Base-by-base conservation (phyloP, 176 grass and related monocot genomes). In the Urochloa ruziziensis region DNA sequence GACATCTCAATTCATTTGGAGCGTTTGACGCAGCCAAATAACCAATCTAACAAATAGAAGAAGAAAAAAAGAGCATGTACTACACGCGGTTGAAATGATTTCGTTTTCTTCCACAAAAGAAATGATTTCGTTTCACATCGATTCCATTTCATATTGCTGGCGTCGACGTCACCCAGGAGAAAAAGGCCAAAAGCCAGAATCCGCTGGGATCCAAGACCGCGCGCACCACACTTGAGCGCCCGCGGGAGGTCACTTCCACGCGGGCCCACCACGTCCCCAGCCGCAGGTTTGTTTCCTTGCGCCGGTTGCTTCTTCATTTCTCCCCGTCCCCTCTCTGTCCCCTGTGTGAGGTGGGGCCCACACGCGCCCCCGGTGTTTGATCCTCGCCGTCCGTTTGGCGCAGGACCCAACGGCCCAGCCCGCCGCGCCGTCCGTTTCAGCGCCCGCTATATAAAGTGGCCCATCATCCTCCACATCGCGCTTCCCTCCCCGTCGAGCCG, bases 311-410 rank as follows among this genome's bases (percentile, higher is more conserved):
- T 37, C 2, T 9, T 28, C 81, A 64, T 28, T 27, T 75, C 66
- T 76, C 82, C 56, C 46, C 86, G 80, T 84, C n/a, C 80, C 74
- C 14, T 13, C 6, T 4, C 5, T 5, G 11, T n/a, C 4, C 0
- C 36, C 36, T 40, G 39, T 40, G 52, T 24, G 54, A 24, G 3
- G n/a, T n/a, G n/a, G n/a, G n/a, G n/a, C n/a, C n/a, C 24, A 10
- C 27, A 7, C 25, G 23, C 13, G 65, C 54, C 66, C 56, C 16
- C 39, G 24, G 67, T 43, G 46, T 86, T 46, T 44, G 68, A 90
- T 90, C 88, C 0, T 7, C 56, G 65, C 83, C 78, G 88, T 89
- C 61, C 88, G 35, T 59, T 30, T 42, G 73, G 40, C 62, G 14
- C 53, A 24, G 28, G 5, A n/a, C 29, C 67, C 46, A 35, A 24